These are phyloP conservation scores for Suillus occidentalis DNA, from an alignment of 768 basidiomycete genomes.

Conservation along the genomic window DNA sequence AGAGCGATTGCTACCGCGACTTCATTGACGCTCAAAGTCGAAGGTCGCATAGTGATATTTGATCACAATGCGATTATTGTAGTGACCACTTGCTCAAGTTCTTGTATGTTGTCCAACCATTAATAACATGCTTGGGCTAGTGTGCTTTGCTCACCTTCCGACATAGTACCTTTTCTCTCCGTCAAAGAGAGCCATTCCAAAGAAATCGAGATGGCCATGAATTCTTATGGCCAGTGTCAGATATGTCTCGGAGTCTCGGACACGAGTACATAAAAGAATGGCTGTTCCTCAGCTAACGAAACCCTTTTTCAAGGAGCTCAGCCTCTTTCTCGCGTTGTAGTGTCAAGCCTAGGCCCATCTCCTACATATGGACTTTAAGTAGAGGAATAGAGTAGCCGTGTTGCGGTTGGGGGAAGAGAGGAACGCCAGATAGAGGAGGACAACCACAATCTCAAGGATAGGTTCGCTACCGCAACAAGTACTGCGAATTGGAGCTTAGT, in stretches of 20 bases:
- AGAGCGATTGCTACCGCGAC: neutral
- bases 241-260: no score
- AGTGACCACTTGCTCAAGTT: no score
- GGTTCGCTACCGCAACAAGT: no score
- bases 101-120: neutral
- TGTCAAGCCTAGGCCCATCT: neutral
- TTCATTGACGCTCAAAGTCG: neutral
- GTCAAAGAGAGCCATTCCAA: neutral
- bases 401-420: constrained; percentile 58
- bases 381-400: no score
- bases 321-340: neutral
- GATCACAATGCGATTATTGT: neutral
- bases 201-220: neutral
- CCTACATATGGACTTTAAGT: no score
- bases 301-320: neutral
- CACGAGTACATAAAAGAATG: neutral
- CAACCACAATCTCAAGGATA: no score
- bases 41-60: neutral
- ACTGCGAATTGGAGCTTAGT: no score
- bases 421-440: no score
- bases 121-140: neutral
- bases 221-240: neutral
- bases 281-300: neutral
- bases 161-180: neutral
- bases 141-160: neutral